phyloP scores from a whole-genome alignment of 176 grass and related monocot species.

The Eragrostis nindensis region DNA sequence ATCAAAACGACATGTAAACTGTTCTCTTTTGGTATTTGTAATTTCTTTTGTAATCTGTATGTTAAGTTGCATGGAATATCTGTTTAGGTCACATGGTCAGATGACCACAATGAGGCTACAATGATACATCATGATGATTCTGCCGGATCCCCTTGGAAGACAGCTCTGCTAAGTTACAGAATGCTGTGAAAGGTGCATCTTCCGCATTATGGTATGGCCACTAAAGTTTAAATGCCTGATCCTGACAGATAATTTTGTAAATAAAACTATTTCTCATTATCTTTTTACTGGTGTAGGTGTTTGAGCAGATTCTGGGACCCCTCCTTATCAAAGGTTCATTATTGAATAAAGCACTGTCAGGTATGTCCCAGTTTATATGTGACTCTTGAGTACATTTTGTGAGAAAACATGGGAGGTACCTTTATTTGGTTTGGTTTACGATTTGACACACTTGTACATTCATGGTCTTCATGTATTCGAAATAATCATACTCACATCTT shows the following conservation, averaged over 20 bases:
- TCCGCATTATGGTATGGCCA: constrained; percentile 64
- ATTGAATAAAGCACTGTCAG: constrained; percentile 69
- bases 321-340: constrained; percentile 73
- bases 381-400: neutral
- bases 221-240: neutral
- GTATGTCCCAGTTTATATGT: constrained; percentile 41
- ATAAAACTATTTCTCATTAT: neutral
- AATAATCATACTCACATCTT: neutral
- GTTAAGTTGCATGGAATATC: constrained; percentile 25
- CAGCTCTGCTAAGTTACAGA: constrained; percentile 33
- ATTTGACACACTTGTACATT: neutral
- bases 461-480: constrained; percentile 3
- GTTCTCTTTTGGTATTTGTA: neutral
- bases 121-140: constrained; percentile 35
- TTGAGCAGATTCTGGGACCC: constrained; percentile 90
- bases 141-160: constrained; percentile 36
- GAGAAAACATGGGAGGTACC: neutral
- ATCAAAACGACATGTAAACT: neutral
- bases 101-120: constrained; percentile 51
- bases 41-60: constrained; percentile 6
- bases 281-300: constrained; percentile 58
- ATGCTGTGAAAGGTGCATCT: constrained; percentile 35
- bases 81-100: constrained; percentile 70
- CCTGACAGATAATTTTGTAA: neutral
- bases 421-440: constrained; percentile 37